These are phyloP conservation scores for Neurospora sp. DNA, from an alignment of 495 filamentous ascomycete species.

Conservation along the genomic window DNA sequence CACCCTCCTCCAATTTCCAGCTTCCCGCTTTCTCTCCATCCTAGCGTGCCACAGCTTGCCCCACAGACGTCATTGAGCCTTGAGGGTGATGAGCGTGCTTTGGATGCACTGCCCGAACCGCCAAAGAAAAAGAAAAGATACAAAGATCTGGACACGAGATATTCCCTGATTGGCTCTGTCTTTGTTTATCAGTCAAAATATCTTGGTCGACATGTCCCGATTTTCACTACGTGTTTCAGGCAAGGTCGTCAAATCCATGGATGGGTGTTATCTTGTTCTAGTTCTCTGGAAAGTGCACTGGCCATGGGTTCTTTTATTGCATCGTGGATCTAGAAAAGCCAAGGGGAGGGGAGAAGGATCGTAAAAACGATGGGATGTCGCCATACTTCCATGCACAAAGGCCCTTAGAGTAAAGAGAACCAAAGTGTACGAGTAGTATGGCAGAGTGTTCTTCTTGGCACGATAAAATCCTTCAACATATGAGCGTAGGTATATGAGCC, in stretches of 20 bases:
- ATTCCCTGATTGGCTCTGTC: background rate
- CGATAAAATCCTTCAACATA: too few relatives aligned
- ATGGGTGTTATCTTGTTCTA: background rate
- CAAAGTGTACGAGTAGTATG: too few relatives aligned
- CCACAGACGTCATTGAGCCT: slow-evolving; percentile 13
- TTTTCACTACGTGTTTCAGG: background rate
- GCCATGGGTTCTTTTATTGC: background rate
- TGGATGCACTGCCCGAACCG: background rate
- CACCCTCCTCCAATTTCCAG: background rate
- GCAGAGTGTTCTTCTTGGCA: too few relatives aligned
- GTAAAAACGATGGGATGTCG: too few relatives aligned
- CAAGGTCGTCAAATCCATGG: background rate
- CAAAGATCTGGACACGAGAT: background rate
- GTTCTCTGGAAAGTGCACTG: background rate
- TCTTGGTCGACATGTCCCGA: background rate
- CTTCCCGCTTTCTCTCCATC: background rate
- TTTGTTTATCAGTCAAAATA: background rate
- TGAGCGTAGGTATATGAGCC: too few relatives aligned
- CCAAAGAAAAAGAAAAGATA: background rate
- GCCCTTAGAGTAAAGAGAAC: too few relatives aligned
- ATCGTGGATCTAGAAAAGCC: background rate
- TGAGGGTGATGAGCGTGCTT: background rate
- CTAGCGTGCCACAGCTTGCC: slow-evolving; percentile 4
- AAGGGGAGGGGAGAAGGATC: too few relatives aligned
- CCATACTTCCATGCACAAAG: too few relatives aligned